These are phyloP conservation scores for Pythium plurisporium DNA, from an alignment of 352 stramenopile species.

Conservation along the genomic window DNA sequence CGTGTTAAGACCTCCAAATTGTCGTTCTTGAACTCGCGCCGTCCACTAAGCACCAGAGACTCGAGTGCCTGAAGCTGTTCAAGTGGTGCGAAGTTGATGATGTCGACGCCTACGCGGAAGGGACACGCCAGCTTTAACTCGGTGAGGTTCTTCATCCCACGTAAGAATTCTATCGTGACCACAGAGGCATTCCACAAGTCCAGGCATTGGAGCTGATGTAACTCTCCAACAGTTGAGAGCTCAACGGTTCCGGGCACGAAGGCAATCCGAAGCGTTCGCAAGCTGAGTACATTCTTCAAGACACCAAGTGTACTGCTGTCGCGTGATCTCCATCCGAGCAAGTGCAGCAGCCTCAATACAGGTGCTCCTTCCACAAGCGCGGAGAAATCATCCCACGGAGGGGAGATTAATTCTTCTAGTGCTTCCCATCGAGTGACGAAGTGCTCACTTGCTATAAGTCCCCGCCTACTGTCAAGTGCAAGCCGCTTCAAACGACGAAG, in stretches of 20 bases:
- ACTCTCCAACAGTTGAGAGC: constrained; percentile 12
- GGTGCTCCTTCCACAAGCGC: background rate
- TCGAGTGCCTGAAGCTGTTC: background rate
- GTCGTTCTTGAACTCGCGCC: constrained; percentile 9
- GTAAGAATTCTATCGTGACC: constrained; percentile 16
- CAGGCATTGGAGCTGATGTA: constrained; percentile 5
- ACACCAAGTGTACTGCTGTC: constrained; percentile 13
- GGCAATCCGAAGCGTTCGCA: constrained; percentile 9
- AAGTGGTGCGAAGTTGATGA: constrained; percentile 14
- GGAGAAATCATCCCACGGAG: constrained; percentile 18
- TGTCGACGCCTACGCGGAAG: constrained; percentile 1
- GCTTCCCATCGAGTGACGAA: constrained; percentile 9
- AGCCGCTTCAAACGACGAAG: constrained; percentile 5
- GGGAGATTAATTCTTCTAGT: constrained; percentile 15
- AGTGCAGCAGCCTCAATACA: background rate
- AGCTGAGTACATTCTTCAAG: background rate
- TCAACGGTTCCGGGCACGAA: constrained; percentile 17
- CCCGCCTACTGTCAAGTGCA: constrained; percentile 1
- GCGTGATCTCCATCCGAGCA: constrained; percentile 16
- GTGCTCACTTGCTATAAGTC: background rate
- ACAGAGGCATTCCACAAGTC: constrained; percentile 17
- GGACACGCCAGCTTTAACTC: constrained; percentile 11
- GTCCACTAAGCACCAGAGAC: constrained; percentile 10
- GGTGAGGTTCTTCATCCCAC: constrained; percentile 4
- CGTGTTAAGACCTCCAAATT: constrained; percentile 3